These are phyloP conservation scores for Rutidosis leptorrhynchoides DNA, from an alignment of 129 eudicot genomes.

Conservation along the genomic window DNA sequence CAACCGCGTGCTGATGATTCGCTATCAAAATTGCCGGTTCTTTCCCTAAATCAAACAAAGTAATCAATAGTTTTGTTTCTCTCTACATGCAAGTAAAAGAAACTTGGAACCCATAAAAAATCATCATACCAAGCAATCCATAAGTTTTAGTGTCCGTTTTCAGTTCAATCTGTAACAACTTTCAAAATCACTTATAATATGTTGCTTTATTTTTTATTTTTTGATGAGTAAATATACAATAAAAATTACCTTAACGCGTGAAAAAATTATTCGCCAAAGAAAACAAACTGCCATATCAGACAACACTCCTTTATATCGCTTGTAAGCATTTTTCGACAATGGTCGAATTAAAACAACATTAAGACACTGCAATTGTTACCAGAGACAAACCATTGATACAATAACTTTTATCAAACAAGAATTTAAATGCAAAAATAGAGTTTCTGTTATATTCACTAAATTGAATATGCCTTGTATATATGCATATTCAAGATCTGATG, in stretches of 20 bases:
- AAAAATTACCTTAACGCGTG: conserved; percentile 9
- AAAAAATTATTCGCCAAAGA: neutral
- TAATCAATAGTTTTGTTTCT: neutral
- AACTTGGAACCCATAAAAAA: neutral
- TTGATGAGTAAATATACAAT: too few species aligned
- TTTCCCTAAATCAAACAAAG: neutral
- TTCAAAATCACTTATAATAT: neutral
- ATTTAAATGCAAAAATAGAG: too few species aligned
- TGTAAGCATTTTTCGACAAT: conserved; percentile 9
- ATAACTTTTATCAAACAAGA: too few species aligned
- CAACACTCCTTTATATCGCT: neutral
- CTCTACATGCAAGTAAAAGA: neutral
- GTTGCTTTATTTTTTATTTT: neutral
- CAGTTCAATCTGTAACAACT: conserved; percentile 5
- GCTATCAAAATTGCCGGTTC: conserved; percentile 20
- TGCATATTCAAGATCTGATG: too few species aligned
- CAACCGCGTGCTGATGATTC: conserved; percentile 14
- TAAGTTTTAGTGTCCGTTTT: conserved; percentile 15
- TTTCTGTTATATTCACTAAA: too few species aligned
- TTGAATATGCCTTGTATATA: too few species aligned
- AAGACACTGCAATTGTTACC: neutral
- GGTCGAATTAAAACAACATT: neutral
- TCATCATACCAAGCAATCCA: conserved; percentile 7
- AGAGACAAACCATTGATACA: too few species aligned
- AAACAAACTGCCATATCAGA: conserved; percentile 5